Base-by-base conservation (phyloP, 2,329 filamentous ascomycete species). In the Trichoderma citrinoviride region DNA sequence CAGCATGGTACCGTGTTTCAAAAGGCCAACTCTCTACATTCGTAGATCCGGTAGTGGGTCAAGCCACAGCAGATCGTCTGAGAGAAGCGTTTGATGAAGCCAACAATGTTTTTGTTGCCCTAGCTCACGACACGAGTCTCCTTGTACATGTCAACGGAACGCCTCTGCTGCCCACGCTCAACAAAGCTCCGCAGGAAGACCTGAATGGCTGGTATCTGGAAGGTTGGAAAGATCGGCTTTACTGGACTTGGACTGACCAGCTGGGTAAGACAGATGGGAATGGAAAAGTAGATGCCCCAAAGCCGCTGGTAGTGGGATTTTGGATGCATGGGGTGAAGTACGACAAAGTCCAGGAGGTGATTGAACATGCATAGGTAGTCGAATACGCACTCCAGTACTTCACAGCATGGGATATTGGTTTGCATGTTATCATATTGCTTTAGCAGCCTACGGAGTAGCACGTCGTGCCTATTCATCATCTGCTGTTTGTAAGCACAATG, bases 121-220 rank as follows among this genome's bases (percentile, higher is more conserved):
- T 61, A 3, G 41, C 33, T 17, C 58, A 61, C 33, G 58, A 61
- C 33, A 12, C 43, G 5, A 41, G 40, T 29, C 58, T 61, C 3
- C n/a, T 61, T 21, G 21, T 50, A n/a, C 40, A 52, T 7, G 37
- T 53, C 2, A 40, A 29, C 7, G 58, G 58, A 15, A 53, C 52
- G 14, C 49, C 37, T 12, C 19, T 61, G 10, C 8, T 61, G 17
- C 58, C 58, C 25, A 43, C 46, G 7, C 21, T 61, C 8, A 61
- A 61, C 33, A 23, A 61, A 8, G 46, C 47, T 3, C 58, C 58
- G 1, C 46, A 61, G 29, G 23, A 33, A 27, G 58, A 53, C 33
- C 23, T 61, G n/a, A 61, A 61, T 21, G 21, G 8, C 37, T 61
- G 58, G 58, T 61, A 61, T n/a, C 33, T 53, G 58, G 29, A 41